These are phyloP conservation scores for Rhinocladiella mackenziei DNA, from an alignment of 2,329 filamentous ascomycete species.

Conservation along the genomic window DNA sequence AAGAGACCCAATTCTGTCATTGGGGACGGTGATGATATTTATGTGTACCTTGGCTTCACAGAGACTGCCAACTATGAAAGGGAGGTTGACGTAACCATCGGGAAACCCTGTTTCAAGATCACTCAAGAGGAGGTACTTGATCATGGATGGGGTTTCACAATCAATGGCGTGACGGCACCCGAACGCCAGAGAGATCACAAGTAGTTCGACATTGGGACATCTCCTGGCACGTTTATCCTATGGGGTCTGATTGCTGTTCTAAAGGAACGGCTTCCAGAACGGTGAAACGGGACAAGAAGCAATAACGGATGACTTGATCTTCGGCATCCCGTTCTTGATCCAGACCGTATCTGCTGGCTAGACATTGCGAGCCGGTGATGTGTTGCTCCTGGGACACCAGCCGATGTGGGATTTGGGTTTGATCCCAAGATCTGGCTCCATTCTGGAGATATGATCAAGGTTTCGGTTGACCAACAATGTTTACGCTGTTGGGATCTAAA, in stretches of 20 bases:
- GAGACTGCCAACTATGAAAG: constrained; percentile 54
- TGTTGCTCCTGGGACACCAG: constrained; percentile 48
- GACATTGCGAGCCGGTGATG: constrained; percentile 51
- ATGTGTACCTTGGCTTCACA: constrained; percentile 47
- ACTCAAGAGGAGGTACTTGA: constrained; percentile 45
- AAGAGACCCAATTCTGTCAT: constrained; percentile 47
- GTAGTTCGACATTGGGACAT: constrained; percentile 59
- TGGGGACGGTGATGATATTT: constrained; percentile 45
- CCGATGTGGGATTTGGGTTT: constrained; percentile 44
- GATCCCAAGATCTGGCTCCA: constrained; percentile 39
- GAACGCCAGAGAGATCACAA: constrained; percentile 56
- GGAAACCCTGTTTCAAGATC: constrained; percentile 47
- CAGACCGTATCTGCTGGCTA: constrained; percentile 47
- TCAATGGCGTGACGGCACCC: constrained; percentile 56
- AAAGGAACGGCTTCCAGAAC: constrained; percentile 46
- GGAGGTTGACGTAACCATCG: constrained; percentile 56
- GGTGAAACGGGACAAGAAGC: constrained; percentile 49
- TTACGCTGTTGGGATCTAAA: constrained; percentile 16
- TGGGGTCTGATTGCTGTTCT: constrained; percentile 54
- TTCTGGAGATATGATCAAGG: constrained; percentile 41
- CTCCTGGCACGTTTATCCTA: constrained; percentile 55
- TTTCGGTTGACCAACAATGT: constrained; percentile 44
- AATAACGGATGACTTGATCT: constrained; percentile 50
- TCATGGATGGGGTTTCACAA: constrained; percentile 56
- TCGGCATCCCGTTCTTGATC: constrained; percentile 47